phyloP scores from a whole-genome alignment of 495 filamentous ascomycete genomes.

The Xeromyces bisporus region DNA sequence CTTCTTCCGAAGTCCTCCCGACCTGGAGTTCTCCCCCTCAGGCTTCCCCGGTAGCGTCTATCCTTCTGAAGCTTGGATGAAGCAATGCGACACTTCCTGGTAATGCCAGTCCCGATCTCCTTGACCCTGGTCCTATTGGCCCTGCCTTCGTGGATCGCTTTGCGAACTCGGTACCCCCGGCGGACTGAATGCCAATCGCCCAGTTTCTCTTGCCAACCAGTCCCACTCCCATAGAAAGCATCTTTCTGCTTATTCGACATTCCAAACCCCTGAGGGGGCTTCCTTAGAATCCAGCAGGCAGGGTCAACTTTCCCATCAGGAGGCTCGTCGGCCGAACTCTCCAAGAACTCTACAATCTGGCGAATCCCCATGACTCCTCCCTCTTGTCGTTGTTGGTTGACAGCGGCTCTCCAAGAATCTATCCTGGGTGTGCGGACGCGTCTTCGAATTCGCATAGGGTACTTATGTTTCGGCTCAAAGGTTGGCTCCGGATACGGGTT shows the following conservation, averaged over 20 bases:
- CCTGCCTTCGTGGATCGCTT: slow-evolving; percentile 18
- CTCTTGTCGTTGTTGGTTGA: slow-evolving; percentile 18
- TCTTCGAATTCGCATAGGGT: slow-evolving; percentile 7
- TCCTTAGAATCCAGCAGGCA: slow-evolving; percentile 25
- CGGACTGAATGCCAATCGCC: slow-evolving; percentile 24
- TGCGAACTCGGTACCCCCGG: slow-evolving; percentile 21
- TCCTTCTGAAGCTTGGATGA: slow-evolving; percentile 3
- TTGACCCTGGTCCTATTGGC: slow-evolving; percentile 19
- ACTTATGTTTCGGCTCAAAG: slow-evolving; percentile 12
- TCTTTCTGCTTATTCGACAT: slow-evolving; percentile 20
- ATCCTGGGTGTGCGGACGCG: slow-evolving; percentile 14
- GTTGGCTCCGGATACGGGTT: slow-evolving; percentile 13
- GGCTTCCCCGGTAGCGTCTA: neutral
- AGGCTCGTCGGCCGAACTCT: slow-evolving; percentile 23
- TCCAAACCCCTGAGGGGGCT: slow-evolving; percentile 24
- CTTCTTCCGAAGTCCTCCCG: neutral
- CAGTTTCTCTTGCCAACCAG: slow-evolving; percentile 27
- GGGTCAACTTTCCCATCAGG: slow-evolving; percentile 25
- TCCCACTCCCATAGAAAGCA: slow-evolving; percentile 26
- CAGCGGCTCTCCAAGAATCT: slow-evolving; percentile 23
- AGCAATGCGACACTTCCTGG: slow-evolving; percentile 8
- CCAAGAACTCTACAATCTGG: slow-evolving; percentile 14
- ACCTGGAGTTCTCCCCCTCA: neutral
- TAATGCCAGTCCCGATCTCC: slow-evolving; percentile 12
- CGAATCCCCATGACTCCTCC: slow-evolving; percentile 14